A percentile compares a stretch with the other conserved stretches of the same genome.
Evolutionary conservation across 2,329 filamentous ascomycete species (phyloP).

Genomic region (Fusarium sp.): DNA sequence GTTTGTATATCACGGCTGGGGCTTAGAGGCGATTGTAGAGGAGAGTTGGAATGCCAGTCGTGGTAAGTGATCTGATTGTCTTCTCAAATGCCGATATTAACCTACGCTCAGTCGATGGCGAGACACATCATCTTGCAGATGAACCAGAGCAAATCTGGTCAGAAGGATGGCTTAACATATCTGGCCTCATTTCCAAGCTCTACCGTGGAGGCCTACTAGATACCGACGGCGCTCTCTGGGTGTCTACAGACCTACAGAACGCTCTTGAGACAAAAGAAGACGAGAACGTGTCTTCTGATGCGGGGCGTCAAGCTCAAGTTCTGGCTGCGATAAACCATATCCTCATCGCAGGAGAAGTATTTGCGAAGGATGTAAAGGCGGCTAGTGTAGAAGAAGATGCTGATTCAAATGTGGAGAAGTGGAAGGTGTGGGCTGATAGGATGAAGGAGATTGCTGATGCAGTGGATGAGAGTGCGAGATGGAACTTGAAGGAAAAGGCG

Average conservation of each 20-base stretch:
- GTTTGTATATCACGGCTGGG: conserved; percentile 16
- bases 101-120: neutral
- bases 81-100: neutral
- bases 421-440: neutral
- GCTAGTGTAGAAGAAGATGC: fast-evolving
- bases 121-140: neutral
- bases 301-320: conserved; percentile 1
- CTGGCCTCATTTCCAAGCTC: conserved; percentile 14
- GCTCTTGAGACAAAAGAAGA: neutral
- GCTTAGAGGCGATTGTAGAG: neutral
- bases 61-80: neutral
- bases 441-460: neutral
- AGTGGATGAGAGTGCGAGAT: fast-evolving
- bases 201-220: neutral
- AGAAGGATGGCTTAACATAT: neutral
- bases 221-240: neutral
- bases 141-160: neutral
- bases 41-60: conserved; percentile 4
- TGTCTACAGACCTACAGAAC: neutral
- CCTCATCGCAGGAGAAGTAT: neutral
- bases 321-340: conserved; percentile 6
- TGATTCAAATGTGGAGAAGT: neutral
- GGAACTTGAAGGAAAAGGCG: neutral
- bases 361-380: neutral
- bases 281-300: neutral